Evolutionary conservation across 805 yeast genomes (phyloP).

Genomic region (Scheffersomyces coipomensis): DNA sequence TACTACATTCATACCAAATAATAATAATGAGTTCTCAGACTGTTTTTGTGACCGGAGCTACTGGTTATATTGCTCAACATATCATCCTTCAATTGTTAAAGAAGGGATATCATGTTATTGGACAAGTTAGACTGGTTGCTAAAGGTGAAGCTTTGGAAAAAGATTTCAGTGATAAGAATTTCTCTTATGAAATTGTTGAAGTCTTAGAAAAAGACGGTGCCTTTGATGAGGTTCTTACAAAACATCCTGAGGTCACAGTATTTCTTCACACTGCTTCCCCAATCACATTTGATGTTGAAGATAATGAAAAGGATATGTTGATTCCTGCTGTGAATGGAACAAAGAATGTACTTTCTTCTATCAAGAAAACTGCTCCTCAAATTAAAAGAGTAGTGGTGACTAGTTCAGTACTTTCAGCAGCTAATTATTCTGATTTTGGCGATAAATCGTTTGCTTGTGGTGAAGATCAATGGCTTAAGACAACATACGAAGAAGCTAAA

Average conservation of each 20-base stretch:
- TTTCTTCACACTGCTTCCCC: slow-evolving; percentile 33
- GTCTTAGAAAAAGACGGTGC: slow-evolving; percentile 21
- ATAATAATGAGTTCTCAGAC: too few relatives aligned
- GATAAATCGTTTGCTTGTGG: slow-evolving; percentile 12
- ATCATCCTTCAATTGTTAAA: slow-evolving; percentile 39
- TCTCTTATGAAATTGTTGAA: slow-evolving; percentile 21
- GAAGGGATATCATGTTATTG: slow-evolving; percentile 46
- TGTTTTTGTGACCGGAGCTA: too few relatives aligned
- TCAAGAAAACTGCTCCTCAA: slow-evolving; percentile 38
- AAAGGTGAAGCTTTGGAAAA: slow-evolving; percentile 40
- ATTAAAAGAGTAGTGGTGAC: slow-evolving; percentile 44
- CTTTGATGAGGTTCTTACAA: slow-evolving; percentile 23
- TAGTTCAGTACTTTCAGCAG: slow-evolving; percentile 53
- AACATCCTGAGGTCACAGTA: slow-evolving; percentile 23
- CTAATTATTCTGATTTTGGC: slow-evolving; percentile 9
- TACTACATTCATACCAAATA: too few relatives aligned
- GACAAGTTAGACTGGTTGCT: slow-evolving; percentile 46
- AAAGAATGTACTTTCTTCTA: slow-evolving; percentile 32
- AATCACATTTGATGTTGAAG: slow-evolving; percentile 13
- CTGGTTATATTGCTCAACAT: slow-evolving; percentile 56
- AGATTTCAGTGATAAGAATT: slow-evolving; percentile 10
- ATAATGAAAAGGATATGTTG: slow-evolving; percentile 18
- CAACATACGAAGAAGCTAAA: slow-evolving; percentile 29
- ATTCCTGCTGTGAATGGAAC: slow-evolving; percentile 33
- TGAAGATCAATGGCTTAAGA: slow-evolving; percentile 39